Percentiles rank a stretch among this genome's conserved stretches.
Evolutionary conservation across 441 rosid species (phyloP).

Genomic region (Syzygium syzygioides): DNA sequence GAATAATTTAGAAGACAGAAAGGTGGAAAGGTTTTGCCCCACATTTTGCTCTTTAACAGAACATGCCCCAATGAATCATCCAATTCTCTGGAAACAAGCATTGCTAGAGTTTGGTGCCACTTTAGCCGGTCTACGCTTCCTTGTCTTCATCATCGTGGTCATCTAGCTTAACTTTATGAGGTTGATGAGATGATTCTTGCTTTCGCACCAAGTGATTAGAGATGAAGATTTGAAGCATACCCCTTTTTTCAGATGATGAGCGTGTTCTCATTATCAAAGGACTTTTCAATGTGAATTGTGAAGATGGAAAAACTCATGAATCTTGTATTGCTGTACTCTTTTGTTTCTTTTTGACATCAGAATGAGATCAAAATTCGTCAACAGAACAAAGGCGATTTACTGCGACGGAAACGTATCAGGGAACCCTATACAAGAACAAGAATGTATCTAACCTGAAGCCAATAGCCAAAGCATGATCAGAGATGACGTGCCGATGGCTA

Average conservation of each 20-base stretch:
- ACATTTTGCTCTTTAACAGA: background rate
- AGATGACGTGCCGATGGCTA: constrained; percentile 38
- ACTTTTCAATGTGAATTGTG: background rate
- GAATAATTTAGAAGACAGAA: background rate
- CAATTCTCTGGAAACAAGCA: background rate
- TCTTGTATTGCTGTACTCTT: background rate
- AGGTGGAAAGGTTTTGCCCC: background rate
- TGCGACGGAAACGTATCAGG: background rate
- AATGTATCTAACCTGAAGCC: constrained; percentile 40
- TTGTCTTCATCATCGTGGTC: background rate
- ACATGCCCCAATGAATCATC: background rate
- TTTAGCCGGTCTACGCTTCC: background rate
- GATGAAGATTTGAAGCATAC: background rate
- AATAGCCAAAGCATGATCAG: constrained; percentile 60
- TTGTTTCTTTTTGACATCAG: constrained; percentile 21
- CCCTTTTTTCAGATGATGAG: background rate
- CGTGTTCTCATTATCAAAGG: background rate
- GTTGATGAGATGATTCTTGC: background rate
- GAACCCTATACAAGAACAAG: constrained; percentile 12
- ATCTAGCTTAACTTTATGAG: background rate
- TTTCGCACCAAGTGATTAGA: background rate
- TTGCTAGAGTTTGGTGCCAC: background rate
- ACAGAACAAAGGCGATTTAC: background rate
- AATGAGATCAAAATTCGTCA: constrained; percentile 22
- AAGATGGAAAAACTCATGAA: background rate